Conservation (phyloP, 352 stramenopile genomes). For the Pythium pectinolyticum region DNA sequence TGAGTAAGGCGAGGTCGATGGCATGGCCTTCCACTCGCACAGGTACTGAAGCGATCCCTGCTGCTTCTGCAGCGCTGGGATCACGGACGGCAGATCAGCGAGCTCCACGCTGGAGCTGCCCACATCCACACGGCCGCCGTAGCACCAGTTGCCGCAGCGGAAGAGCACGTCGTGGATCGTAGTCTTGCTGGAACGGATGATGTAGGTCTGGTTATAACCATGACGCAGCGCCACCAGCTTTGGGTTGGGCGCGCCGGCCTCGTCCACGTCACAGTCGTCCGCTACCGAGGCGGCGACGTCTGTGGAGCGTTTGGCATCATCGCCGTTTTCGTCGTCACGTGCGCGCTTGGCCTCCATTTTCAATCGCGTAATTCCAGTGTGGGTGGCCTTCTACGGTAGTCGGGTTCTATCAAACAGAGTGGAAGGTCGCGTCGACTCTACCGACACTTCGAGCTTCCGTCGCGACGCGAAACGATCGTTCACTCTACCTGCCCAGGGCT, state of each 20-base stretch:
- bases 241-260: constrained; percentile 48
- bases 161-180: constrained; percentile 91
- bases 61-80: constrained; percentile 93
- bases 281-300: constrained; percentile 13
- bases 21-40: constrained; percentile 87
- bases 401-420: no score
- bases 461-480: no score
- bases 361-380: no score
- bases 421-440: constrained; percentile 4
- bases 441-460: no score
- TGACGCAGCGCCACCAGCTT: constrained; percentile 78
- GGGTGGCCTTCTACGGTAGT: no score
- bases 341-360: constrained; percentile 66
- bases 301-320: constrained; percentile 16
- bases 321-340: constrained; percentile 22
- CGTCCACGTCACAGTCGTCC: constrained; percentile 42
- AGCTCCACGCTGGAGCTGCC: constrained; percentile 79
- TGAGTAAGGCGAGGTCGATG: constrained; percentile 65
- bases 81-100: constrained; percentile 84
- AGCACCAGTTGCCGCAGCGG: constrained; percentile 95
- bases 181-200: constrained; percentile 71
- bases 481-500: no score
- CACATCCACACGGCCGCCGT: constrained; percentile 89
- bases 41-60: constrained; percentile 91
- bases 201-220: constrained; percentile 93